Percentiles rank a stretch among this genome's conserved stretches.
These are phyloP conservation scores for Russula brevipes DNA, from an alignment of 768 basidiomycete species.

Conservation along the genomic window DNA sequence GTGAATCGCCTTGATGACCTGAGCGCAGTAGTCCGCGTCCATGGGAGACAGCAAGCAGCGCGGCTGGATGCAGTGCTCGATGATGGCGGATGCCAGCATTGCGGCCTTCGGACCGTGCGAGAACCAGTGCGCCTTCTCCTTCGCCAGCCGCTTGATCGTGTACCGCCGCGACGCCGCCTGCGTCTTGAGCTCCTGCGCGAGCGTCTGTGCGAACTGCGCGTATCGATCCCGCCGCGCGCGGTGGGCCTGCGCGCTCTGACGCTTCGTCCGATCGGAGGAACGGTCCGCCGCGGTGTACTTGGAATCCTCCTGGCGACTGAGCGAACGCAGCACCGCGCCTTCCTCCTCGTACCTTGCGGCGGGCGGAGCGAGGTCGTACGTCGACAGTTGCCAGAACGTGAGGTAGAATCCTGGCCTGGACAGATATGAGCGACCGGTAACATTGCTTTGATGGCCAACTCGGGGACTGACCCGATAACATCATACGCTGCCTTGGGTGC, in stretches of 20 bases:
- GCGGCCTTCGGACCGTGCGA: constrained; percentile 49
- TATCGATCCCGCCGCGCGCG: constrained; percentile 61
- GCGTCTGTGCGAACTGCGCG: constrained; percentile 50
- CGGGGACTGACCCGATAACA: constrained; percentile 59
- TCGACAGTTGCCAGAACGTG: constrained; percentile 95
- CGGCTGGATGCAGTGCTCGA: constrained; percentile 91
- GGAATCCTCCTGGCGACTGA: constrained; percentile 65
- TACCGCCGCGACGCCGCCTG: constrained; percentile 67
- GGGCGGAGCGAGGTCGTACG: constrained; percentile 83
- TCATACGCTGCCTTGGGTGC: constrained; percentile 61
- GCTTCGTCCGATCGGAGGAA: constrained; percentile 58
- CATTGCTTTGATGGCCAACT: constrained; percentile 16
- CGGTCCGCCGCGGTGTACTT: constrained; percentile 63
- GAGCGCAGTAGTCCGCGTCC: constrained; percentile 93
- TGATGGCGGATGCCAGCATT: constrained; percentile 55
- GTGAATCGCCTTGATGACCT: constrained; percentile 86
- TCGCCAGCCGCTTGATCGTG: constrained; percentile 68
- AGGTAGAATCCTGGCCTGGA: constrained; percentile 84
- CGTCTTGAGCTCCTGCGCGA: constrained; percentile 69
- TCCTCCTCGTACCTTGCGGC: constrained; percentile 75
- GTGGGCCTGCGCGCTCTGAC: constrained; percentile 52
- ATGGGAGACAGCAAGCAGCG: constrained; percentile 90
- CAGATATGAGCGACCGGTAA: constrained; percentile 3
- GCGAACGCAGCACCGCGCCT: constrained; percentile 49
- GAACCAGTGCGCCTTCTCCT: constrained; percentile 84